Evolutionary conservation across 2,329 filamentous ascomycete genomes (phyloP).

Genomic region (Claviceps lovelessii): DNA sequence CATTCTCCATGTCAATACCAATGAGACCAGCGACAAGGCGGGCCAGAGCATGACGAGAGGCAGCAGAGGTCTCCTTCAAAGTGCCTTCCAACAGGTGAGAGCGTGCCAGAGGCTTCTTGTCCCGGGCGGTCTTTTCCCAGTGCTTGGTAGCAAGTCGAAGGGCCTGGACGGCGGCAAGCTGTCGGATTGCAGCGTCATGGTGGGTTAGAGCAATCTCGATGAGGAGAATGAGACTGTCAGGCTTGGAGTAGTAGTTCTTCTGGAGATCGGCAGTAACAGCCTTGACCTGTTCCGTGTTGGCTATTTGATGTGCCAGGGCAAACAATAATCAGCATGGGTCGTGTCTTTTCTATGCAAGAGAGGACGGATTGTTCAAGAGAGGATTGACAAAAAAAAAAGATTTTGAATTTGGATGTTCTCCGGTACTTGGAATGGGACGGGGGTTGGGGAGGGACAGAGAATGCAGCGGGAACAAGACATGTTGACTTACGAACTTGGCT

Average conservation of each 20-base stretch:
- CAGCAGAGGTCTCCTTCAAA: constrained; percentile 60
- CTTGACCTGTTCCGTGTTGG: constrained; percentile 81
- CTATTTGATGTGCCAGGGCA: constrained; percentile 30
- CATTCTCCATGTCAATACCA: constrained; percentile 57
- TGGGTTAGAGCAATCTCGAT: constrained; percentile 80
- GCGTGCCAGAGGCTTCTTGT: constrained; percentile 68
- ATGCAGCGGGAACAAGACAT: constrained; percentile 1
- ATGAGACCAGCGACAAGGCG: constrained; percentile 81
- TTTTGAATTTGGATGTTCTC: not conserved
- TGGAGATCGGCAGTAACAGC: constrained; percentile 78
- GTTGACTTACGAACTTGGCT: constrained; percentile 64
- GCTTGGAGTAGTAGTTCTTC: constrained; percentile 81
- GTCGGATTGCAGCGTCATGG: constrained; percentile 57
- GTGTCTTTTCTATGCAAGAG: not conserved
- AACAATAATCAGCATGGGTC: constrained; percentile 19
- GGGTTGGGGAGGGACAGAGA: not conserved
- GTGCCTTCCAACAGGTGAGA: constrained; percentile 73
- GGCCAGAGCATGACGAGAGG: constrained; percentile 73
- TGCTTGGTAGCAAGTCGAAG: constrained; percentile 71
- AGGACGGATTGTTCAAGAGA: not conserved
- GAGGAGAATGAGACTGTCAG: constrained; percentile 70
- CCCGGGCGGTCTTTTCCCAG: constrained; percentile 60
- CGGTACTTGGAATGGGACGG: not conserved
- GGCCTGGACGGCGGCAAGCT: constrained; percentile 84
- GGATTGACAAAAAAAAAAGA: not conserved